Base-by-base conservation (phyloP, 2,329 filamentous ascomycete genomes). In the Aspergillus brasiliensis region DNA sequence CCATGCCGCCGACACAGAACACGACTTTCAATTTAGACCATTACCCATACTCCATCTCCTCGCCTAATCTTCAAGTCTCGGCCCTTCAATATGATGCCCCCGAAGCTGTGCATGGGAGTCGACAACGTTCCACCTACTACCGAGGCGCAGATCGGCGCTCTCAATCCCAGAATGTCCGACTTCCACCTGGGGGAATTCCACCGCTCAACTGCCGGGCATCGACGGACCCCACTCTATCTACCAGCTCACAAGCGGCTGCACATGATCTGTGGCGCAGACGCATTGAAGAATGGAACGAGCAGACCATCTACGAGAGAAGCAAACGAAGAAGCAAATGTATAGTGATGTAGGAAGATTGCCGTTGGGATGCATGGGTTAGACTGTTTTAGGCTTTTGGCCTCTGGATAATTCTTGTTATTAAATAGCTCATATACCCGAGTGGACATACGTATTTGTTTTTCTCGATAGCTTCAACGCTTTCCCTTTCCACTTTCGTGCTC, bases 221-320 rank as follows among this genome's bases (percentile, higher is more conserved):
- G 11, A 75, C 73, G 0, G 73, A 75, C 37, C 73, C 73, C 1
- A 70, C 67, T 7, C 70, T 68, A 48, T 68, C 72, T 27, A 64
- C 65, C 3, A 66, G 65, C 28, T 60, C 65, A 13, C 62, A 65
- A 19, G 68, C 70, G 15, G 68, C 71, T 3, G 63, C 65, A 19
- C 71, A 71, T 42, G 72, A 77, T 57, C 73, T 73, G 56, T 75
- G 75, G 75, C 69, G 75, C 55, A 65, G 69, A 13, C 71, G 75
- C 21, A 77, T 77, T 56, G 72, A 75, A 47, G 73, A 77, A 56
- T 77, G 76, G 75, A 77, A 75, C 51, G 69, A 75, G 60, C 68
- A 70, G 47, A 77, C 73, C 10, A 75, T 77, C 37, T 68, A 71
- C 25, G 75, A 77, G 60, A 64, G 72, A 54, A 70, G 65, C 55